Base-by-base conservation (phyloP, 345 rosid species). In the Ricinus communis region DNA sequence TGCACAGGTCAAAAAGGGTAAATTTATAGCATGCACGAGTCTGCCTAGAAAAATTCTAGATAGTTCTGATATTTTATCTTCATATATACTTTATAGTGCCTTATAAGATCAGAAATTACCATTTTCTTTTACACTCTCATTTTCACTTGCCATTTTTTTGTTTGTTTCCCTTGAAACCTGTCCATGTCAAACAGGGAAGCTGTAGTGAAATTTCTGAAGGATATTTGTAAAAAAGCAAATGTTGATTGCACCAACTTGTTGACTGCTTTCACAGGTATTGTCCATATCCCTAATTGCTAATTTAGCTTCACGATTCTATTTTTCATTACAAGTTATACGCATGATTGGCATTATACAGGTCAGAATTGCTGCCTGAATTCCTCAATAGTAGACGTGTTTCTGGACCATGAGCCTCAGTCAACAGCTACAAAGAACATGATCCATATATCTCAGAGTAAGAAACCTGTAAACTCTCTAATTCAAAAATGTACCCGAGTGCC, bases 381-480 rank as follows among this genome's bases (percentile, higher is more conserved):
- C 61, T 76, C 77, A 52, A 56, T 76, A 36, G 68, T 85, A 18
- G 65, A 78, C 11, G 47, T 68, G 12, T 82, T 85, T 62, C 81
- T 86, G 2, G 78, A 84, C 18, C 81, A 86, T 53, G 87, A 81
- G 41, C 89, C 87, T 46, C 93, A 83, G 69, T 56, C 91, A 38
- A 77, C 88, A 12, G 59, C 83, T 19, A 84, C 79, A 8, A 86
- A 85, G 82, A 88, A 85, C 81, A 77, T 86, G 84, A 69, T 88
- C 76, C 93, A 86, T 75, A 18, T 87, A 1, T 64, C 91, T 67
- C 93, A 88, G 70, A 85, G 90, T 84, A 75, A 68, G 85, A 62
- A 11, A 19, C 6, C 5, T 16, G 5, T 62, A 19, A n/a, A 60
- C 18, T 25, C 6, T 21, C 24, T 14, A 27, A 36, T n/a, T 10